Base-by-base conservation (phyloP, 129 eudicot genomes). In the Flaveria robusta region DNA sequence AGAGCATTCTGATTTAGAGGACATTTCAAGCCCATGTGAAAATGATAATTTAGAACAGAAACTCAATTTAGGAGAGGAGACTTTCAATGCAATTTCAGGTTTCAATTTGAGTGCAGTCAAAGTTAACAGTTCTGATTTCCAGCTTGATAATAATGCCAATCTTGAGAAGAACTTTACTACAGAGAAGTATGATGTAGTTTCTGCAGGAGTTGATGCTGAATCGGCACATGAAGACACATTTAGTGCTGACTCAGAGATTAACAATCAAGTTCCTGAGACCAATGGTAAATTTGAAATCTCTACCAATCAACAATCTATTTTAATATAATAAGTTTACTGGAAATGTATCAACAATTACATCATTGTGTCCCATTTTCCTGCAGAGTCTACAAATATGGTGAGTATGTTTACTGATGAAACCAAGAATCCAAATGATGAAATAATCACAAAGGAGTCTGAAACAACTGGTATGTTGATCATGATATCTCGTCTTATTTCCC, bases 221-320 rank as follows among this genome's bases (percentile, higher is more conserved):
- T 31, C 26, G 51, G 55, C 7, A 24, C 56, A 24, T 7, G 26
- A 72, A 58, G 69, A 72, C 54, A 49, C 13, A 6, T 1, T 39
- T 49, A 39, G 39, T 62, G 45, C 13, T 5, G 54, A 50, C 41
- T 11, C 45, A 74, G 31, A 74, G 19, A 18, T n/a, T 2, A 24
- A 22, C 24, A 58, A 58, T 58, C 34, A 58, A 58, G 16, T 58
- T 11, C 37, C 16, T 23, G 65, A 22, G 42, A 18, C n/a, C 45
- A 70, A 69, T 62, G 84, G 84, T 81, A 81, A 69, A 18, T n/a
- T 46, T 46, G 2, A 59, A 56, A 55, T 5, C 22, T 22, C 3
- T 54, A 54, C 11, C 31, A 18, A 19, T 18, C 12, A 18, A 54
- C 23, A 18, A 54, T 20, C 26, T 19, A n/a, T 3, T 18, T 1